Base-by-base conservation (phyloP, 1,284 basidiomycete species). In the Tilletia walkeri region DNA sequence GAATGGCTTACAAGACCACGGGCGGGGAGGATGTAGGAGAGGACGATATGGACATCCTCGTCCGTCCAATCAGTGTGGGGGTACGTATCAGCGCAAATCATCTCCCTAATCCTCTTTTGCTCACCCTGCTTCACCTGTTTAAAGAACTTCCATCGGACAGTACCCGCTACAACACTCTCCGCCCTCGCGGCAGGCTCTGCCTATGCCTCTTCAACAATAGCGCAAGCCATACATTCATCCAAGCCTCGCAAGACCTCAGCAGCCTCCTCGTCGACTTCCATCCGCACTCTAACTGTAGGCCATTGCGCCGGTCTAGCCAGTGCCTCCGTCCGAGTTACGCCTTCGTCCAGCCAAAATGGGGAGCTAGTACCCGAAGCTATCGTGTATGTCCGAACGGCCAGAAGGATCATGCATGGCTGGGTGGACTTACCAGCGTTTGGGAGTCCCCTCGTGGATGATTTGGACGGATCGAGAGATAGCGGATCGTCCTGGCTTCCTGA, bases 221-320 rank as follows among this genome's bases (percentile, higher is more conserved):
- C 72, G 34, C 53, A 70, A 47, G 69, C 77, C 2, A 67, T 66
- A 34, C 67, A 63, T 69, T 67, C 59, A 1, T 38, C 4, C 65
- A 56, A 0, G 30, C 72, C 12, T n/a, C 50, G 34, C 38, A 12
- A 4, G 14, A 36, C 6, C 47, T 24, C 54, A 3, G 24, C 24
- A 30, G 24, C 24, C 24, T 16, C 24, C n/a, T 34, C 24, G 14
- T 48, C 12, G 0, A 12, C 16, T 18, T 53, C n/a, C 14, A 68
- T 78, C 36, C 18, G 70, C 20, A 74, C 73, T 6, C 71, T 83
- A 12, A 74, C 72, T 5, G 79, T 83, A 0, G 82, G 81, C 24
- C 82, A 83, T 50, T 80, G 81, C 18, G 80, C 81, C 0, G 82
- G 82, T 4, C 70, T 78, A 2, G 75, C 80, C 1, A 72, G 73